Evolutionary conservation across 1,139 yeast species (phyloP).

Genomic region (Geotrichum europaeum): DNA sequence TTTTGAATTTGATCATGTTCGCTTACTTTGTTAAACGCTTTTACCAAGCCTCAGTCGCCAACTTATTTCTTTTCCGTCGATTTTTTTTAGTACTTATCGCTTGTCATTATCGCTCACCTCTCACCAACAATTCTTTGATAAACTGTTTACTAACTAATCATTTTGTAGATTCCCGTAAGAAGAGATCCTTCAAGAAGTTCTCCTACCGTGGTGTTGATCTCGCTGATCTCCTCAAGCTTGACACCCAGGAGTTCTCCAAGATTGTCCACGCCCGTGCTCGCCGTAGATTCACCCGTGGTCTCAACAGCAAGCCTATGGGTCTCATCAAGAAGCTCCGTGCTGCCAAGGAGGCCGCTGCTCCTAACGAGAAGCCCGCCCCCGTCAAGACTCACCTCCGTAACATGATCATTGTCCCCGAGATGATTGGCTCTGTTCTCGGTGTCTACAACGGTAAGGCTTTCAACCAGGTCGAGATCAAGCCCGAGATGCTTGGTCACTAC

Average conservation of each 20-base stretch:
- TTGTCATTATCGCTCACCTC: background rate
- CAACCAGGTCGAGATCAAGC: slow-evolving; percentile 98
- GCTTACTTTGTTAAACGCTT: background rate
- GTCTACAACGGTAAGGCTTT: slow-evolving; percentile 99
- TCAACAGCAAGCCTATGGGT: slow-evolving; percentile 93
- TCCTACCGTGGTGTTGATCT: slow-evolving; percentile 99
- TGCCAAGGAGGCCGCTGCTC: slow-evolving; percentile 88
- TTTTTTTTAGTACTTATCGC: background rate
- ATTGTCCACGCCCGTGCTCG: slow-evolving; percentile 98
- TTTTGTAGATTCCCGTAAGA: slow-evolving; percentile 39
- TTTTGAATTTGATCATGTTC: background rate
- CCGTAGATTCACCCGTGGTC: slow-evolving; percentile 99
- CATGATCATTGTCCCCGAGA: slow-evolving; percentile 98
- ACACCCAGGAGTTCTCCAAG: slow-evolving; percentile 95
- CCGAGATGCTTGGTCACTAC: slow-evolving; percentile 99
- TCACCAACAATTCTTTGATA: background rate
- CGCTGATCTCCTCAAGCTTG: slow-evolving; percentile 86
- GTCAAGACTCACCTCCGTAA: slow-evolving; percentile 99
- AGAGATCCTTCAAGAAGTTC: slow-evolving; percentile 95
- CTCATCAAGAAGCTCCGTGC: slow-evolving; percentile 97
- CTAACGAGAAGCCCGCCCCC: slow-evolving; percentile 94
- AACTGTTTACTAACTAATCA: background rate
- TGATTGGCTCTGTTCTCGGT: slow-evolving; percentile 98
- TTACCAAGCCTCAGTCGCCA: background rate
- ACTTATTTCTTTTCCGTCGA: background rate